Conservation (phyloP, 768 basidiomycete genomes). For the Infundibulicybe gibba region DNA sequence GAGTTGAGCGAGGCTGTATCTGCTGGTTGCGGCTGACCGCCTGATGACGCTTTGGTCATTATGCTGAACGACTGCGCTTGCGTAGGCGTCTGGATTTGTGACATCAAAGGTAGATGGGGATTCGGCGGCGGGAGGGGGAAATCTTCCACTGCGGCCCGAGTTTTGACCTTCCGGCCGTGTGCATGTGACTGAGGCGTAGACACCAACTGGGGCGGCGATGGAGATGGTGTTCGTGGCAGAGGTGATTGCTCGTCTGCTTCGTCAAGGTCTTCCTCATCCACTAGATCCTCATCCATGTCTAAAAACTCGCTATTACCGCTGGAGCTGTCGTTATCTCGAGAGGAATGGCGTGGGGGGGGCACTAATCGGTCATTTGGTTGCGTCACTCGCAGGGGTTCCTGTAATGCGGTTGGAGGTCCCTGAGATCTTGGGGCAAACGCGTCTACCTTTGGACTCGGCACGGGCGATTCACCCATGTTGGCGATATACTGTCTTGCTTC, state of each 20-base stretch:
- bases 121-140: conserved; percentile 44
- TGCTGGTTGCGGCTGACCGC: conserved; percentile 10
- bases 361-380: conserved; percentile 1
- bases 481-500: conserved; percentile 74
- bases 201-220: conserved; percentile 6
- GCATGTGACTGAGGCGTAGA: conserved; percentile 4
- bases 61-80: conserved; percentile 19
- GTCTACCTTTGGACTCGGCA: conserved; percentile 46
- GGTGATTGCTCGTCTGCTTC: conserved; percentile 33
- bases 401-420: conserved; percentile 2
- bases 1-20: conserved; percentile 4
- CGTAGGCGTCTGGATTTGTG: conserved; percentile 18
- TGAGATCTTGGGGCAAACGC: conserved; percentile 26
- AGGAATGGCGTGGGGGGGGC: conserved; percentile 1
- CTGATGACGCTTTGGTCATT: conserved; percentile 11
- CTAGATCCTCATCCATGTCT: conserved; percentile 57
- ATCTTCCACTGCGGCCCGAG: conserved; percentile 44
- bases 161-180: conserved; percentile 16
- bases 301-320: conserved; percentile 50
- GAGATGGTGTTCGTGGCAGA: conserved; percentile 6
- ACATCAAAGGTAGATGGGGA: conserved; percentile 7
- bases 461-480: conserved; percentile 63
- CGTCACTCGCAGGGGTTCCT: conserved; percentile 5
- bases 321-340: conserved; percentile 8
- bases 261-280: conserved; percentile 36